Conservation (phyloP, 495 filamentous ascomycete species). For the Wilcoxina mikolae region DNA sequence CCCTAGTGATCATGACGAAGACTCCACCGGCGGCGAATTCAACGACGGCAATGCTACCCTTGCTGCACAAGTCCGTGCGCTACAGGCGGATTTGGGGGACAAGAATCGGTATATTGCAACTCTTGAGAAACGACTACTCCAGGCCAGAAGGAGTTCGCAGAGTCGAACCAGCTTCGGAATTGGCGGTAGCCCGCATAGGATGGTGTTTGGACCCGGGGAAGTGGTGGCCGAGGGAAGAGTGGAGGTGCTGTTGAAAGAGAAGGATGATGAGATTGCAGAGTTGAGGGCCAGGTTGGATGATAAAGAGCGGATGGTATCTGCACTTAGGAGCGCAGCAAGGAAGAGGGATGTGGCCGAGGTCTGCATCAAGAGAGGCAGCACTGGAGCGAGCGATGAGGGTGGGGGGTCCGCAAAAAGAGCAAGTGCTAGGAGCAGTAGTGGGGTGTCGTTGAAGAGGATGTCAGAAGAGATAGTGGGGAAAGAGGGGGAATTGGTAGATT, state of each 20-base stretch:
- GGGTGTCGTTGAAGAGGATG: neutral
- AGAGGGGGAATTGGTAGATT: neutral
- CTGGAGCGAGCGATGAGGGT: neutral
- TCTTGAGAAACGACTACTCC: conserved; percentile 77
- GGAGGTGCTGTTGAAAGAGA: conserved; percentile 59
- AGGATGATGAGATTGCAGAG: conserved; percentile 85
- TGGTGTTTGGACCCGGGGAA: conserved; percentile 30
- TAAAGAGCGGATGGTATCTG: conserved; percentile 85
- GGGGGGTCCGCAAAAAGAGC: neutral
- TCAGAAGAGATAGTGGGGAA: neutral
- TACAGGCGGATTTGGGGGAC: conserved; percentile 85
- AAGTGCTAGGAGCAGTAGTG: neutral
- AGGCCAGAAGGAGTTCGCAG: conserved; percentile 81
- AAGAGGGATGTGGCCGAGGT: conserved; percentile 47
- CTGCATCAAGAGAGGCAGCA: neutral
- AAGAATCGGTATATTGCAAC: conserved; percentile 95
- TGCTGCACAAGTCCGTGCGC: conserved; percentile 63
- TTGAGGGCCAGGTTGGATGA: conserved; percentile 81
- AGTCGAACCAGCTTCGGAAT: conserved; percentile 60
- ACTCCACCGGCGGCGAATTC: conserved; percentile 61
- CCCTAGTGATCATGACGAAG: conserved; percentile 48
- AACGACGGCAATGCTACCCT: conserved; percentile 75
- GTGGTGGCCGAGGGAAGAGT: conserved; percentile 55
- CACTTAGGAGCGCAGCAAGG: conserved; percentile 69
- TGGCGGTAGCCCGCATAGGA: conserved; percentile 6